phyloP scores from a whole-genome alignment of 148 eudicot genomes.

The Selenicereus undatus region DNA sequence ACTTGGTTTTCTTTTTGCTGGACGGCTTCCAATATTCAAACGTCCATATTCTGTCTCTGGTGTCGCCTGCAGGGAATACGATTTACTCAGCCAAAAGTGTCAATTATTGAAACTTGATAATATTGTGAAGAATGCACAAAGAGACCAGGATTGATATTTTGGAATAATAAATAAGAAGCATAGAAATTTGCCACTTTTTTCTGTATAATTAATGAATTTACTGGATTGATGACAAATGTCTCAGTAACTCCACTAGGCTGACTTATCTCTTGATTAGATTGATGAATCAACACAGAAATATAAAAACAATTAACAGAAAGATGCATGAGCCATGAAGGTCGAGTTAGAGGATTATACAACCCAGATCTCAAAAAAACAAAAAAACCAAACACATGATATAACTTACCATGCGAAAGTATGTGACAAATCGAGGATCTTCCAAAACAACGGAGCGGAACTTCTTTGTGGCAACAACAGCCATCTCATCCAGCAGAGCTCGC shows the following conservation, averaged over 20 bases:
- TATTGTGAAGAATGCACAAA: too few species aligned
- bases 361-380: background rate
- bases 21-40: slow-evolving; percentile 92
- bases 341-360: background rate
- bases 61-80: slow-evolving; percentile 46
- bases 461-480: slow-evolving; percentile 72
- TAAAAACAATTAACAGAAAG: too few species aligned
- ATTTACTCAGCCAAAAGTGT: background rate
- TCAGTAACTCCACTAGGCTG: background rate
- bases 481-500: slow-evolving; percentile 82
- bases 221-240: too few species aligned
- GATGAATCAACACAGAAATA: background rate
- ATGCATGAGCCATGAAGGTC: too few species aligned
- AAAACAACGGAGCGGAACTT: slow-evolving; percentile 82
- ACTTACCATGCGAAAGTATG: slow-evolving; percentile 86
- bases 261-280: background rate
- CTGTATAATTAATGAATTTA: too few species aligned
- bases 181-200: too few species aligned
- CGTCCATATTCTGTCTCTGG: slow-evolving; percentile 83
- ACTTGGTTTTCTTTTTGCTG: slow-evolving; percentile 75
- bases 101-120: too few species aligned
- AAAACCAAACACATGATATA: background rate
- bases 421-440: slow-evolving; percentile 81
- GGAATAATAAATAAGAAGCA: too few species aligned
- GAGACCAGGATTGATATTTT: too few species aligned